Conservation (phyloP, 73 alveolate species). For the Symbiodinium natans region DNA sequence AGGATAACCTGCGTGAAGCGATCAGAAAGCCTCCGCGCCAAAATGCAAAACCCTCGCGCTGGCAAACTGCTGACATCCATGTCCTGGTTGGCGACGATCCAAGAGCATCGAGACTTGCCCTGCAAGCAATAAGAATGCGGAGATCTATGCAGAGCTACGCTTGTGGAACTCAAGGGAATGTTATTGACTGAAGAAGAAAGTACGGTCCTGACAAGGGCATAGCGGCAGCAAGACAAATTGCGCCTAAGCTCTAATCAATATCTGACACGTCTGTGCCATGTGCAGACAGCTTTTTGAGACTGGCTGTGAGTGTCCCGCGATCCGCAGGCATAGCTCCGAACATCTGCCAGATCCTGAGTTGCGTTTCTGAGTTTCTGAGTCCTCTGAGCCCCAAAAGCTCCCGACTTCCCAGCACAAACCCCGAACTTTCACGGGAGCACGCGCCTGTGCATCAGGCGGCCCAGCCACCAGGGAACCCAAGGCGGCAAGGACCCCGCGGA, state of each 20-base stretch:
- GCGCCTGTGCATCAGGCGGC: not conserved
- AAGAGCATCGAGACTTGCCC: not conserved
- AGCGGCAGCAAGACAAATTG: constrained; percentile 78
- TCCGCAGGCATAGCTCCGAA: constrained; percentile 49
- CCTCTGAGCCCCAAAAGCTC: not conserved
- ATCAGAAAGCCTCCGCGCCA: not conserved
- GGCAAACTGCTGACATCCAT: not conserved
- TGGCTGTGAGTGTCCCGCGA: not conserved
- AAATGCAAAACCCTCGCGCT: not conserved
- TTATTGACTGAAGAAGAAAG: too few species aligned
- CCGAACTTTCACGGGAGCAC: not conserved
- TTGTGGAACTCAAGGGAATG: too few species aligned
- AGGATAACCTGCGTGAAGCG: constrained; percentile 24
- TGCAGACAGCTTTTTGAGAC: not conserved
- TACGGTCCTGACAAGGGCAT: constrained; percentile 51
- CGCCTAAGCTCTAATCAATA: not conserved
- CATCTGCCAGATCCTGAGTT: constrained; percentile 40
- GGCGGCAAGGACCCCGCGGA: not conserved
- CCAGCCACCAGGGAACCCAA: not conserved
- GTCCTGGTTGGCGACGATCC: not conserved
- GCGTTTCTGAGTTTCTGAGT: not conserved
- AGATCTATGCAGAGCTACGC: too few species aligned
- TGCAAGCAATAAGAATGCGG: too few species aligned
- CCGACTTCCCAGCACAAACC: not conserved
- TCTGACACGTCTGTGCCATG: not conserved